Evolutionary conservation across 805 yeast species (phyloP).

Genomic region (Sugiyamaella americana): DNA sequence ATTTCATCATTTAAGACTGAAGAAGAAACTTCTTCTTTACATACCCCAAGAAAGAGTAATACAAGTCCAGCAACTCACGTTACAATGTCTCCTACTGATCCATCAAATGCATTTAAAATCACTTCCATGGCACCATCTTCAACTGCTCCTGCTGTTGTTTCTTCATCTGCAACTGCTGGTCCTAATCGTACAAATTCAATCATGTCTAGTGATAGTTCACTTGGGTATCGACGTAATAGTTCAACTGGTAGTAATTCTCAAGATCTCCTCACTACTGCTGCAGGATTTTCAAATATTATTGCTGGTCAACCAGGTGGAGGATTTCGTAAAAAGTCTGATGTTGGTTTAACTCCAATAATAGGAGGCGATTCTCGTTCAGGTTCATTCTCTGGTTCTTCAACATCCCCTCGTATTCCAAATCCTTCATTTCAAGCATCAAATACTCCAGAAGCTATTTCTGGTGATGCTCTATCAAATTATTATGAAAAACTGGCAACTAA

Average conservation of each 20-base stretch:
- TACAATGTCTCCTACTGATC: background rate
- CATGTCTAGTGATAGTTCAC: background rate
- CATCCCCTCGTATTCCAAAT: background rate
- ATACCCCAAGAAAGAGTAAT: background rate
- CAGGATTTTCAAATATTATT: background rate
- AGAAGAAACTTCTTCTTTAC: background rate
- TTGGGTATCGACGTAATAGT: background rate
- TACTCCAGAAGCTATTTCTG: background rate
- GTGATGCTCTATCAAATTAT: background rate
- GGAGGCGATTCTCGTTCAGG: background rate
- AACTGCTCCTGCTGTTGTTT: background rate
- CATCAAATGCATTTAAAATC: background rate
- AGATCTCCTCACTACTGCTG: background rate
- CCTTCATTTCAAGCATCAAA: background rate
- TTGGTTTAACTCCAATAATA: background rate
- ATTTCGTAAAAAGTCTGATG: background rate
- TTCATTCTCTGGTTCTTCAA: background rate
- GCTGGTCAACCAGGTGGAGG: background rate
- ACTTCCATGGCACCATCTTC: too few relatives aligned
- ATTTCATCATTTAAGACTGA: background rate
- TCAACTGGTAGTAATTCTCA: background rate
- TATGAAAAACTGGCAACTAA: background rate
- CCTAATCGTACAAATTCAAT: background rate
- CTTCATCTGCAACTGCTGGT: background rate
- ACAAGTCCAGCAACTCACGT: background rate